Conservation (phyloP, 768 basidiomycete genomes). For the Trichaptum fuscoviolaceum region DNA sequence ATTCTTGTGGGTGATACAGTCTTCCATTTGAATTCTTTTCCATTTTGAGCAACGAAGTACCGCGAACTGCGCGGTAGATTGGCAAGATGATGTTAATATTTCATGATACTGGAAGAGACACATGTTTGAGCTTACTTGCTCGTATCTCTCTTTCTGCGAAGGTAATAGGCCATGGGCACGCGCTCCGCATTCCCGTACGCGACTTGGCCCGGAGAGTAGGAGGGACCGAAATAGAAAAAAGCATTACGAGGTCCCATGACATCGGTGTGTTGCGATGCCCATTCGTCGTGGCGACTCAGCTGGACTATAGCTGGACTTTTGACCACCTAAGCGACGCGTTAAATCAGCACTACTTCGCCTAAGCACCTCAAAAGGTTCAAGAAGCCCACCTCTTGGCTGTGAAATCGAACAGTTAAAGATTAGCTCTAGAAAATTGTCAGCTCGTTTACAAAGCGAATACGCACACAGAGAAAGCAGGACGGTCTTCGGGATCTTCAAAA, state of each 20-base stretch:
- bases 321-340: constrained; percentile 36
- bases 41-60: constrained; percentile 68
- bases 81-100: neutral
- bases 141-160: constrained; percentile 51
- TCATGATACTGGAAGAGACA: neutral
- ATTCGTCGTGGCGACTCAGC: constrained; percentile 56
- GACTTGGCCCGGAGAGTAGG: constrained; percentile 53
- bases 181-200: constrained; percentile 59
- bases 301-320: constrained; percentile 57
- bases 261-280: constrained; percentile 61
- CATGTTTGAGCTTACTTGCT: constrained; percentile 48
- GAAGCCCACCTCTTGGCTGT: neutral
- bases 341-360: constrained; percentile 1
- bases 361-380: neutral
- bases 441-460: constrained; percentile 19
- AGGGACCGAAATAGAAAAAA: constrained; percentile 72
- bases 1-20: constrained; percentile 47
- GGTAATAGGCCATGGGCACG: constrained; percentile 50
- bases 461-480: constrained; percentile 65
- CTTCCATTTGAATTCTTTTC: constrained; percentile 74
- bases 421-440: neutral
- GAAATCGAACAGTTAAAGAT: too few relatives aligned
- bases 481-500: constrained; percentile 56
- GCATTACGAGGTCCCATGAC: constrained; percentile 81
- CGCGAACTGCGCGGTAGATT: constrained; percentile 44